A percentile compares a stretch with the other conserved stretches of the same genome.
phyloP scores from a whole-genome alignment of 108 stramenopile species.

The Cyclostephanos invisitatus region DNA sequence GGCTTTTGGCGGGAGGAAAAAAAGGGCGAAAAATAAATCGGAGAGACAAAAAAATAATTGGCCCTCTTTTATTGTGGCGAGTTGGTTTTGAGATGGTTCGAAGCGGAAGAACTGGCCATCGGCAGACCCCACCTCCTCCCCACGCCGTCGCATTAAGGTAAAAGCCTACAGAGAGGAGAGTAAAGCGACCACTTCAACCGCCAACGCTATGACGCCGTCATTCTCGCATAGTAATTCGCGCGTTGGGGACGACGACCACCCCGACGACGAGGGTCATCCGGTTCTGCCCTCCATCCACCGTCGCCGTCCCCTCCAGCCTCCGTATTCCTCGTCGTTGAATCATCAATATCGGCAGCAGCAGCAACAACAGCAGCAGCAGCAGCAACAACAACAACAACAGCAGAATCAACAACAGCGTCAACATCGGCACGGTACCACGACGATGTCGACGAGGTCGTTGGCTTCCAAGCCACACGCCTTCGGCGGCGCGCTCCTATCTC shows the following conservation, averaged over 20 bases:
- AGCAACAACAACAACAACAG: neutral
- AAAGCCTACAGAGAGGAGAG: neutral
- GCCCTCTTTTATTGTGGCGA: too few species aligned
- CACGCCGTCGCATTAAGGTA: neutral
- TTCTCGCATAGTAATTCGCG: neutral
- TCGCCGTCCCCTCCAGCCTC: neutral
- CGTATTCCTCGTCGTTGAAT: neutral
- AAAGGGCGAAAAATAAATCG: too few species aligned
- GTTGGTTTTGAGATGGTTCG: too few species aligned
- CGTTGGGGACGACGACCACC: constrained; percentile 3
- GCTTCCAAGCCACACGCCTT: constrained; percentile 86
- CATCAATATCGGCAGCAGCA: constrained; percentile 10
- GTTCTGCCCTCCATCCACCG: neutral
- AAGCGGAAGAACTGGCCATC: too few species aligned
- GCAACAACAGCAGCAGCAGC: neutral
- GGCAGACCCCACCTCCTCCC: too few species aligned
- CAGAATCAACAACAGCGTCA: constrained; percentile 8
- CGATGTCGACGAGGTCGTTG: neutral
- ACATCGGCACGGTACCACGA: too few species aligned
- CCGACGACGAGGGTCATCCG: constrained; percentile 12
- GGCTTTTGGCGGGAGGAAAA: too few species aligned
- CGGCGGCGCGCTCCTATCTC: constrained; percentile 73
- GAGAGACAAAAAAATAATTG: too few species aligned
- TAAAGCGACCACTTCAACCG: neutral
- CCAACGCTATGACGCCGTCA: neutral